Conservation (phyloP, 306 rosid genomes). For the Medicago truncatula region DNA sequence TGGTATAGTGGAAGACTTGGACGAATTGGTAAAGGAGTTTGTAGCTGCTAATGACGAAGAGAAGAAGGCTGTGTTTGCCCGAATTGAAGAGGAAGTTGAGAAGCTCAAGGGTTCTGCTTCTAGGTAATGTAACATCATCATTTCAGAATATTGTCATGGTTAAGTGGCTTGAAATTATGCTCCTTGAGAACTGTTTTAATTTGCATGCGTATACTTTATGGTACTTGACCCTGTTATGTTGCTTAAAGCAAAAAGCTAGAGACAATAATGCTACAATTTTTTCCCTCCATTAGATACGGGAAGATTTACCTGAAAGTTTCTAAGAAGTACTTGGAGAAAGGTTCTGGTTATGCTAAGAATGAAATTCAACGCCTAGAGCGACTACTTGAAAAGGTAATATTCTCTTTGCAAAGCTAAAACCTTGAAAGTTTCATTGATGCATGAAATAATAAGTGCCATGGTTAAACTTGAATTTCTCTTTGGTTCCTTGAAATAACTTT, state of each 20-base stretch:
- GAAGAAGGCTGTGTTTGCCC: slow-evolving; percentile 63
- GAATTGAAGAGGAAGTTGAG: slow-evolving; percentile 75
- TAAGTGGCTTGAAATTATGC: background rate
- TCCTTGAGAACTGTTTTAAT: slow-evolving; percentile 1
- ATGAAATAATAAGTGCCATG: background rate
- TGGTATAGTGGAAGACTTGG: slow-evolving; percentile 70
- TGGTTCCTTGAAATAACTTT: no score
- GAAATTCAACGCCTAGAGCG: slow-evolving; percentile 87
- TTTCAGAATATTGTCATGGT: slow-evolving; percentile 2
- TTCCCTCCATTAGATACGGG: slow-evolving; percentile 58
- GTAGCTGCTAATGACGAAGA: slow-evolving; percentile 70
- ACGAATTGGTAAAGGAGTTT: slow-evolving; percentile 78
- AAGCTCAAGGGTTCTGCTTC: slow-evolving; percentile 81
- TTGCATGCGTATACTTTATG: background rate
- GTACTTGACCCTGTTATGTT: background rate
- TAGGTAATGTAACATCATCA: slow-evolving; percentile 56
- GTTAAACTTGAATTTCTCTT: no score
- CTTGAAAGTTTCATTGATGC: background rate
- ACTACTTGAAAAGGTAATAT: slow-evolving; percentile 80
- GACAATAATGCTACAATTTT: slow-evolving; percentile 2
- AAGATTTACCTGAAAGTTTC: slow-evolving; percentile 89
- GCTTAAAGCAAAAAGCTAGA: slow-evolving; percentile 15
- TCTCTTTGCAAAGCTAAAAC: slow-evolving; percentile 5
- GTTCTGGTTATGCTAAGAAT: slow-evolving; percentile 83
- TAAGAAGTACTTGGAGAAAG: slow-evolving; percentile 72